Evolutionary conservation across 257 asterid genomes (phyloP).

Genomic region (Plantago major): DNA sequence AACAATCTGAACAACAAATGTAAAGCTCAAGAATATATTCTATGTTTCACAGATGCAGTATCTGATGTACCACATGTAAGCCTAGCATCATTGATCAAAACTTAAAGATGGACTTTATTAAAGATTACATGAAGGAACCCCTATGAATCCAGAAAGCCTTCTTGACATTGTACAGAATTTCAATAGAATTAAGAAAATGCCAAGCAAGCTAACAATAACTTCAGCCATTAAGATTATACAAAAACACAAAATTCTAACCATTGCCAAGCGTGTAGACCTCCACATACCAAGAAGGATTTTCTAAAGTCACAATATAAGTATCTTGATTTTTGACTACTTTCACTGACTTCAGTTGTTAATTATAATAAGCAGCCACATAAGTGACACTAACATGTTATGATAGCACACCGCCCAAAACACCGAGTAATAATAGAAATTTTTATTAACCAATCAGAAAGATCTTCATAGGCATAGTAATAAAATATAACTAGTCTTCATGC

Average conservation of each 20-base stretch:
- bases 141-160: not conserved
- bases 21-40: not conserved
- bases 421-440: slow-evolving; percentile 3
- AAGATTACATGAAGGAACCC: not conserved
- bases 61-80: not conserved
- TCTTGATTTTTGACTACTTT: too few species aligned
- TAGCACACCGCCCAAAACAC: not conserved
- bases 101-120: not conserved
- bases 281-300: too few species aligned
- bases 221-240: not conserved
- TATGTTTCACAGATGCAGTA: slow-evolving; percentile 3
- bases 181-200: not conserved
- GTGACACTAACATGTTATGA: too few species aligned
- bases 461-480: too few species aligned
- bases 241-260: too few species aligned
- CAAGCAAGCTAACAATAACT: not conserved
- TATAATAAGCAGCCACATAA: too few species aligned
- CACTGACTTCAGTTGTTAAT: too few species aligned
- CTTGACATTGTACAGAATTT: not conserved
- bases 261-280: too few species aligned
- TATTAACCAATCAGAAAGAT: too few species aligned
- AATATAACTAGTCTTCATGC: not conserved
- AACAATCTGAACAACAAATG: too few species aligned
- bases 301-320: too few species aligned
- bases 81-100: not conserved